Base-by-base conservation (phyloP, 1,284 basidiomycete genomes). In the Sanghuangporus baumii region DNA sequence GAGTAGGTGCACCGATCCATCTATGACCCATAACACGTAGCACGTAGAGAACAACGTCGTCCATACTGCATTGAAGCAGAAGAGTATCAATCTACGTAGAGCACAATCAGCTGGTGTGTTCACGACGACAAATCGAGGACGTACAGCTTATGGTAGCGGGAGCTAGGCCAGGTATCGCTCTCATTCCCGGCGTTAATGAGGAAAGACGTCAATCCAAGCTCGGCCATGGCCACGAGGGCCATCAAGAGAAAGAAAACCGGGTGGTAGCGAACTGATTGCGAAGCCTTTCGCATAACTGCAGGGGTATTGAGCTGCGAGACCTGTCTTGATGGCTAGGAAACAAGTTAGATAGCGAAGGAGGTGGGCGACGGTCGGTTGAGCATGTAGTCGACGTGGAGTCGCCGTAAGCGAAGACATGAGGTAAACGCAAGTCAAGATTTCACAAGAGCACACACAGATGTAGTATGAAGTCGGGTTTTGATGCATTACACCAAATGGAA, bases 41-140 rank as follows among this genome's bases (percentile, higher is more conserved):
- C 83, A 82, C 5, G 81, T 77, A 11, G 84, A 81, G 69, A 89
- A 91, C 38, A 89, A 66, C 1, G 81, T 77, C 20, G 89, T 90
- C 89, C 89, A 91, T 23, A 79, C 75, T 3, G 89, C 80, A 67
- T 85, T 86, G 72, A 91, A 88, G 67, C 86, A 78, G 62, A 87
- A 80, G 57, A 89, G 71, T 55, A 87, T 82, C 60, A 88, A 69
- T 31, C 76, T 77, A 64, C 38, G 26, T 55, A 43, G 47, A 51
- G 26, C 26, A 43, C 55, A n/a, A 41, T 61, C 6, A 62, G 18
- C 48, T 56, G 31, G 47, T 7, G 50, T 8, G 34, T 51, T 6
- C n/a, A 11, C 26, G 48, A 16, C 34, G 41, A 56, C 5, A 37
- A 54, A 23, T 54, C 37, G 38, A 40, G 55, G 38, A 79, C 85